Conservation (phyloP, 257 asterid genomes). For the Eustoma russellianum region DNA sequence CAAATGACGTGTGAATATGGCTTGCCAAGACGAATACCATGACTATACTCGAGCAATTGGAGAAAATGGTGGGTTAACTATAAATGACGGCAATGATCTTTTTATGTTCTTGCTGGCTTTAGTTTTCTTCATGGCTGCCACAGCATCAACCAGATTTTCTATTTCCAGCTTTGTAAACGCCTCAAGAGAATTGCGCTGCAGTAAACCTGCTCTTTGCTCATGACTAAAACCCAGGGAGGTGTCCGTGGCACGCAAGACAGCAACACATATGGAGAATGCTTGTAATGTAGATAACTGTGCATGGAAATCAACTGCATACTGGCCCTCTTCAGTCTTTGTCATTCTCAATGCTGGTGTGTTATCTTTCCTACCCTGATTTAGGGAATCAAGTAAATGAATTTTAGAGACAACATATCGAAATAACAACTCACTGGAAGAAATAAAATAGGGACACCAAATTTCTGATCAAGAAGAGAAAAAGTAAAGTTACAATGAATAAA, state of each 20-base stretch:
- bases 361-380: constrained; percentile 64
- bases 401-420: background rate
- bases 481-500: too few species aligned
- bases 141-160: constrained; percentile 35
- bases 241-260: constrained; percentile 59
- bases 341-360: constrained; percentile 47
- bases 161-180: constrained; percentile 53
- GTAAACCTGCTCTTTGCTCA: constrained; percentile 31
- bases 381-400: background rate
- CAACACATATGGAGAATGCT: constrained; percentile 76
- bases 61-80: constrained; percentile 77
- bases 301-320: constrained; percentile 74
- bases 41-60: constrained; percentile 71
- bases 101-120: constrained; percentile 34
- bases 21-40: background rate
- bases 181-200: constrained; percentile 45
- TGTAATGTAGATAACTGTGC: constrained; percentile 76
- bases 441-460: too few species aligned
- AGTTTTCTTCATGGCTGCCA: constrained; percentile 42
- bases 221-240: constrained; percentile 37
- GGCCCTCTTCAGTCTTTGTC: constrained; percentile 48
- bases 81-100: constrained; percentile 52
- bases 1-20: too few species aligned
- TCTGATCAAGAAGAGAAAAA: background rate
- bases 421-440: background rate